Evolutionary conservation across 1,139 yeast species (phyloP).

Genomic region (Yamadazyma oceani): DNA sequence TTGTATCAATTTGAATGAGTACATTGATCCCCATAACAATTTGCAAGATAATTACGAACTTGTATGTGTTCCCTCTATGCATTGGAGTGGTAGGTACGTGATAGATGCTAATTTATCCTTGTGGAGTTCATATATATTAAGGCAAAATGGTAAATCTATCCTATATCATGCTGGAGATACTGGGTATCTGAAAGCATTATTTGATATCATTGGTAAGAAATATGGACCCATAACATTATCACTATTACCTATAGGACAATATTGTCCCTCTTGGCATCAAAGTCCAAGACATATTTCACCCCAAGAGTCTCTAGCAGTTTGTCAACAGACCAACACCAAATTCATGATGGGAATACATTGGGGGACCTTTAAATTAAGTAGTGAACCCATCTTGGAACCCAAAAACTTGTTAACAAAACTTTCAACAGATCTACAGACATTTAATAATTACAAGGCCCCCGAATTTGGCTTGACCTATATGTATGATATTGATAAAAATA

Average conservation of each 20-base stretch:
- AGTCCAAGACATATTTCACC: constrained; percentile 88
- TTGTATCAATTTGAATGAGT: constrained; percentile 42
- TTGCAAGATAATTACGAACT: constrained; percentile 63
- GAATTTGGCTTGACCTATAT: constrained; percentile 45
- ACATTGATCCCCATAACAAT: constrained; percentile 19
- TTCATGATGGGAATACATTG: constrained; percentile 88
- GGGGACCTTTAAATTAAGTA: constrained; percentile 91
- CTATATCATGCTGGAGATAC: constrained; percentile 95
- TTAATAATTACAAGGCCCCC: constrained; percentile 31
- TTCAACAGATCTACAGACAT: constrained; percentile 21
- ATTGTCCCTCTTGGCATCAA: constrained; percentile 94
- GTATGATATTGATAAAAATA: constrained; percentile 27
- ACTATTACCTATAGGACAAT: constrained; percentile 89
- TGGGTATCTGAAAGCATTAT: constrained; percentile 76
- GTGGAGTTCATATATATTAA: constrained; percentile 84
- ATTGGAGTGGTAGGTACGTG: constrained; percentile 87
- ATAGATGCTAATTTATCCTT: constrained; percentile 76
- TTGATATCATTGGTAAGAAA: constrained; percentile 58
- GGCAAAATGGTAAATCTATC: constrained; percentile 64
- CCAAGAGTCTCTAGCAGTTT: constrained; percentile 67
- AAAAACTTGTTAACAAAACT: constrained; percentile 38
- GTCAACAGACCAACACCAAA: constrained; percentile 58
- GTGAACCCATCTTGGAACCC: constrained; percentile 87
- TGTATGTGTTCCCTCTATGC: constrained; percentile 95
- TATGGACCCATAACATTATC: constrained; percentile 70